These are phyloP conservation scores for Sarocladium brachiariae DNA, from an alignment of 2,329 filamentous ascomycete genomes.

Conservation along the genomic window DNA sequence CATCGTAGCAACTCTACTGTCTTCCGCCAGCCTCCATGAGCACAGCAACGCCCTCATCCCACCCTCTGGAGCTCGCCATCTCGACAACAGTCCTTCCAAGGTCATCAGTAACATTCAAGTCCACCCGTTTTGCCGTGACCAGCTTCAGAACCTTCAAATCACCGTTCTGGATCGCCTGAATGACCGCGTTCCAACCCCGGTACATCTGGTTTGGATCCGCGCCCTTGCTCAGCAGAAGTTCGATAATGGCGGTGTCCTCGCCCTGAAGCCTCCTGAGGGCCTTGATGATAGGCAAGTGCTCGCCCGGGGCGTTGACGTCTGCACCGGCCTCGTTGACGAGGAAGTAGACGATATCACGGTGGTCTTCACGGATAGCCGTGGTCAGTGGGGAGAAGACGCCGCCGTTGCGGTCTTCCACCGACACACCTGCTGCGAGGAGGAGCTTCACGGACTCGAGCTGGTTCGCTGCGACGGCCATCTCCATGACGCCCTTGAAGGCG, in stretches of 20 bases:
- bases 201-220: conserved; percentile 64
- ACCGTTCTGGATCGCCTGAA: conserved; percentile 60
- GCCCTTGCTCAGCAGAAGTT: conserved; percentile 55
- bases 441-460: conserved; percentile 62
- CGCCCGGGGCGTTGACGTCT: conserved; percentile 60
- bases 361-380: conserved; percentile 57
- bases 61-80: conserved; percentile 50
- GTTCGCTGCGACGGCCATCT: conserved; percentile 60
- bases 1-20: no score
- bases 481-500: conserved; percentile 59
- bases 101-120: conserved; percentile 47
- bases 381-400: conserved; percentile 66
- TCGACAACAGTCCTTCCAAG: conserved; percentile 47
- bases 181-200: conserved; percentile 58
- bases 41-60: conserved; percentile 49
- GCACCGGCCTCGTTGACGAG: conserved; percentile 56
- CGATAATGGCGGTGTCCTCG: conserved; percentile 52
- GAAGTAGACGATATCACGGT: conserved; percentile 53
- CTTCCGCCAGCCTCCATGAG: conserved; percentile 21
- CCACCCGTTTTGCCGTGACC: conserved; percentile 41
- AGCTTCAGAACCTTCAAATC: conserved; percentile 47
- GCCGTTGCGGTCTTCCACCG: conserved; percentile 64
- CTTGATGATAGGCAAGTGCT: conserved; percentile 66
- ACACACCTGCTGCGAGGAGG: conserved; percentile 56
- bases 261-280: conserved; percentile 53